A percentile compares a stretch with the other conserved stretches of the same genome.
Evolutionary conservation across 805 yeast species (phyloP).

Genomic region (Hanseniaspora clermontiae): DNA sequence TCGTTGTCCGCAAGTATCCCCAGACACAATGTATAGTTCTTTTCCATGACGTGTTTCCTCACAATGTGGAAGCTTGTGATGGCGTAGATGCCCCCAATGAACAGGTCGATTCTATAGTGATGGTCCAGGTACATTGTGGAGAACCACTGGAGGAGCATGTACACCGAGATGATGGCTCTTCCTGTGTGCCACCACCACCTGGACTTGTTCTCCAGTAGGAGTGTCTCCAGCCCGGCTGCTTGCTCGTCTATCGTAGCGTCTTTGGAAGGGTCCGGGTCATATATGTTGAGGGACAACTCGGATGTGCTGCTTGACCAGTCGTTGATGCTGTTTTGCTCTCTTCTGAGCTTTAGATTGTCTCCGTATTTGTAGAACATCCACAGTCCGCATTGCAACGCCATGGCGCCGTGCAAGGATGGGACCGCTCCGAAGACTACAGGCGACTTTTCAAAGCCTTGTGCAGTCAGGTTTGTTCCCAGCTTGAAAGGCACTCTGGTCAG

Average conservation of each 20-base stretch:
- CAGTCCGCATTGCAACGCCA: conserved; percentile 41
- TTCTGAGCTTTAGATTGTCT: background rate
- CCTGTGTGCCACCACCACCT: conserved; percentile 10
- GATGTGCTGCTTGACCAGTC: background rate
- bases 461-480: conserved; percentile 46
- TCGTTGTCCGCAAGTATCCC: conserved; percentile 25
- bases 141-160: conserved; percentile 57
- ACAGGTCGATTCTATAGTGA: conserved; percentile 54
- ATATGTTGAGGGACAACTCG: background rate
- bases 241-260: background rate
- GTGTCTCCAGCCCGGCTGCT: background rate
- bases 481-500: conserved; percentile 51
- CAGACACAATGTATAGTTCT: conserved; percentile 15
- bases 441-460: conserved; percentile 50
- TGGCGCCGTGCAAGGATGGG: conserved; percentile 53
- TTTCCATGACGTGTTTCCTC: conserved; percentile 29
- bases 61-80: conserved; percentile 33
- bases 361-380: conserved; percentile 30
- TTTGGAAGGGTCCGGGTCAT: background rate
- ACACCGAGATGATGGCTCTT: conserved; percentile 29
- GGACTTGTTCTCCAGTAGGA: background rate
- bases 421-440: conserved; percentile 61
- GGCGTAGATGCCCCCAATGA: conserved; percentile 45
- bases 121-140: conserved; percentile 62
- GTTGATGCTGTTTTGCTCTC: background rate